These are phyloP conservation scores for Bipolaris cookei DNA, from an alignment of 2,329 filamentous ascomycete genomes.

Conservation along the genomic window DNA sequence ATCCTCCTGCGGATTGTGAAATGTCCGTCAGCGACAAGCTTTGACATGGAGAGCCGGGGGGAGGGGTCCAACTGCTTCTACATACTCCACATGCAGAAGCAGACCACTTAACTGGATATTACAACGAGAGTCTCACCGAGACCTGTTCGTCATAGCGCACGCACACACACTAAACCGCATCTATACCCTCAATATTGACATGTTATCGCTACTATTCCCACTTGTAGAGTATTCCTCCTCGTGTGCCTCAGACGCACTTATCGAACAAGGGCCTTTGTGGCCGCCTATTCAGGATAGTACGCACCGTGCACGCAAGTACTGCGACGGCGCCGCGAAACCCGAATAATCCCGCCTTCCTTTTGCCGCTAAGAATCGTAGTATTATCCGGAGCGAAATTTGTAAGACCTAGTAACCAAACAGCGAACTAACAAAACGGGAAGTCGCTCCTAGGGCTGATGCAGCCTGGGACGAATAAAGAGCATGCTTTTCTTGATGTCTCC, in stretches of 20 bases:
- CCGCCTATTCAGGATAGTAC: too few relatives aligned
- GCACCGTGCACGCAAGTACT: too few relatives aligned
- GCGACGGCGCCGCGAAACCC: too few relatives aligned
- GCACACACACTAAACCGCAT: background rate
- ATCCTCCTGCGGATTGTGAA: background rate
- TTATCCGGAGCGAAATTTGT: too few relatives aligned
- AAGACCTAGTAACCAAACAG: too few relatives aligned
- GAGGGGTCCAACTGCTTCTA: too few relatives aligned
- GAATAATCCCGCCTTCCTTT: too few relatives aligned
- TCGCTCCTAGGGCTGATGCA: background rate
- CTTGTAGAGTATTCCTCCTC: background rate
- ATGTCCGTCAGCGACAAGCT: background rate
- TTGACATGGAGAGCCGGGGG: background rate
- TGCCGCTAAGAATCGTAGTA: too few relatives aligned
- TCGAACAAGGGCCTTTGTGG: too few relatives aligned
- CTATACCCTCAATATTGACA: background rate
- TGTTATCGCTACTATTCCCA: background rate
- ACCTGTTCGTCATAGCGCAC: background rate
- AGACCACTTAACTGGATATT: background rate
- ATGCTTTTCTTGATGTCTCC: background rate
- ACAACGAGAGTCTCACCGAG: conserved; percentile 2
- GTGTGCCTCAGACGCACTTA: too few relatives aligned
- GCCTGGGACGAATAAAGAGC: background rate
- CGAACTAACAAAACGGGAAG: too few relatives aligned
- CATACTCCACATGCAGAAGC: background rate